phyloP scores from a whole-genome alignment of 768 basidiomycete genomes.

The Galerina marginata region DNA sequence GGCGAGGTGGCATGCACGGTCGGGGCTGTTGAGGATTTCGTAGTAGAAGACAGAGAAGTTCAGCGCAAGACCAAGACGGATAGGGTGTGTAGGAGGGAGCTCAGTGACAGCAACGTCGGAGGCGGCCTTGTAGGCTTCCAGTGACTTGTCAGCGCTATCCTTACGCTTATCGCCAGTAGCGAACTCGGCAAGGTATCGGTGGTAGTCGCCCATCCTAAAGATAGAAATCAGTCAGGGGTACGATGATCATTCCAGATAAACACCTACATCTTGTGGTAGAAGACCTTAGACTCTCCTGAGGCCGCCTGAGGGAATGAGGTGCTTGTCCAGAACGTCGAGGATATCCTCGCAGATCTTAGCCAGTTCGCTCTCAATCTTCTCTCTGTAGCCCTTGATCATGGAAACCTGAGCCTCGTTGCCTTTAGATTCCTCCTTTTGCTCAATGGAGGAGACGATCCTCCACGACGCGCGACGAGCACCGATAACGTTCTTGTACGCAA shows the following conservation, averaged over 20 bases:
- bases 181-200: conserved; percentile 98
- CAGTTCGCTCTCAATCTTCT: conserved; percentile 96
- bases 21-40: conserved; percentile 98
- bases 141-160: conserved; percentile 95
- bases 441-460: conserved; percentile 98
- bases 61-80: conserved; percentile 96
- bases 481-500: conserved; percentile 99
- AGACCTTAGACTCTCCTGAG: conserved; percentile 96
- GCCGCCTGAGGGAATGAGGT: conserved; percentile 97
- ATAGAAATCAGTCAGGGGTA: conserved; percentile 21
- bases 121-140: conserved; percentile 97
- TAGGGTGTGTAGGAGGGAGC: conserved; percentile 95
- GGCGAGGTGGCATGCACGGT: conserved; percentile 97
- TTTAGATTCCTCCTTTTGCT: conserved; percentile 99
- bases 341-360: conserved; percentile 99
- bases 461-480: conserved; percentile 97
- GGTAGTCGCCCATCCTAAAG: conserved; percentile 97
- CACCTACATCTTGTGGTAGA: conserved; percentile 98
- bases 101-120: conserved; percentile 97
- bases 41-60: conserved; percentile 99
- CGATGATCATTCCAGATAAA: not conserved
- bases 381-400: conserved; percentile 98
- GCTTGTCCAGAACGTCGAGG: conserved; percentile 95
- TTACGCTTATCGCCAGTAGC: conserved; percentile 98
- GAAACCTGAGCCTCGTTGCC: conserved; percentile 95